These are phyloP conservation scores for Suillus tomentosus DNA, from an alignment of 768 basidiomycete species.

Conservation along the genomic window DNA sequence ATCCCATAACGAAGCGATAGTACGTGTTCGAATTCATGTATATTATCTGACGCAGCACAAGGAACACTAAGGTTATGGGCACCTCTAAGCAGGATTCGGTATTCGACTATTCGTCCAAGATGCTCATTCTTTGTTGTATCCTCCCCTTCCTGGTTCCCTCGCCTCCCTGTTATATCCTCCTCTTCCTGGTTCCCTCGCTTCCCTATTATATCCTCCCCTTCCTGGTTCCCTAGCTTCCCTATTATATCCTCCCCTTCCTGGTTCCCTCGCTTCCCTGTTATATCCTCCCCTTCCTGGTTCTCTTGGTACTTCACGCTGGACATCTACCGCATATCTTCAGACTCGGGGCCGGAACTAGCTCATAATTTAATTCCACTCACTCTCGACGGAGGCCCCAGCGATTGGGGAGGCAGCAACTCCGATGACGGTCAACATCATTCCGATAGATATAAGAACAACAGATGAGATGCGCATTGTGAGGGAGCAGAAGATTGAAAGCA, in stretches of 20 bases:
- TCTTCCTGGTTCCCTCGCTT: not conserved
- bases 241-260: not conserved
- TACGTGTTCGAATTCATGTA: not conserved
- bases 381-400: not conserved
- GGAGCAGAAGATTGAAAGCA: not conserved
- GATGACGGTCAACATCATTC: not conserved
- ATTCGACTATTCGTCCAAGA: not conserved
- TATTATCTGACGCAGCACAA: not conserved
- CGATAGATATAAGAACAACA: not conserved
- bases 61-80: not conserved
- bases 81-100: not conserved
- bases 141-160: not conserved
- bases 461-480: not conserved
- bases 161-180: not conserved
- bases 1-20: not conserved
- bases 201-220: not conserved
- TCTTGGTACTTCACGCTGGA: not conserved
- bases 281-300: constrained; percentile 1
- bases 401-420: not conserved
- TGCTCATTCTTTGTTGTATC: not conserved
- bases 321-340: not conserved
- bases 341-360: not conserved
- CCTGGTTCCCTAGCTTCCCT: not conserved
- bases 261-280: not conserved
- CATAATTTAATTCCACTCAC: not conserved